A percentile compares a stretch with the other conserved stretches of the same genome.
Evolutionary conservation across 495 filamentous ascomycete genomes (phyloP).

Genomic region (Coniosporium apollinis): DNA sequence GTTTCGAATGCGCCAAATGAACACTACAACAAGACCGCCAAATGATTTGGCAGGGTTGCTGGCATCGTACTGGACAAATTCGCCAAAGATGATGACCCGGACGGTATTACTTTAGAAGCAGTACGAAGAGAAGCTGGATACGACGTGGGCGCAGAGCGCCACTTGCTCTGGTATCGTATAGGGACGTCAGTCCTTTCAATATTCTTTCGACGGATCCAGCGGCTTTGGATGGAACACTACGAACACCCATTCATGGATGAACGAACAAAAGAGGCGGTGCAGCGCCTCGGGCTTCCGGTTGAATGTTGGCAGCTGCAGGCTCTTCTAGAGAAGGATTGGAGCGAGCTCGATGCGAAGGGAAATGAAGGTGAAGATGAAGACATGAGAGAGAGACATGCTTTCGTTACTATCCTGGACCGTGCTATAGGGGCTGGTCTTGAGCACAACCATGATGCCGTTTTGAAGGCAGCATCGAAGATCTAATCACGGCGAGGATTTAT

Average conservation of each 20-base stretch:
- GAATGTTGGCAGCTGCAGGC: constrained; percentile 13
- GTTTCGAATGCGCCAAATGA: constrained; percentile 20
- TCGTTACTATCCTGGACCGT: constrained; percentile 7
- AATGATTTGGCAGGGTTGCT: constrained; percentile 7
- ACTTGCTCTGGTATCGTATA: constrained; percentile 10
- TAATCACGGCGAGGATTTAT: too few relatives aligned
- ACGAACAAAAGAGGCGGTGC: constrained; percentile 10
- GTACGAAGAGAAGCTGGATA: constrained; percentile 5
- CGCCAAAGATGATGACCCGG: constrained; percentile 5
- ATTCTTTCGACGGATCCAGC: constrained; percentile 19
- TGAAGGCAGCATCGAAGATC: constrained; percentile 8
- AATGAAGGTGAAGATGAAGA: constrained; percentile 6
- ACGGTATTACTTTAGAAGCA: constrained; percentile 4
- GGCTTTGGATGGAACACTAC: constrained; percentile 14
- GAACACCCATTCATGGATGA: constrained; percentile 21
- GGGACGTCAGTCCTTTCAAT: constrained; percentile 21
- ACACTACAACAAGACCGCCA: constrained; percentile 12
- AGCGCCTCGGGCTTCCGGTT: constrained; percentile 16
- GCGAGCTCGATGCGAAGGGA: constrained; percentile 6
- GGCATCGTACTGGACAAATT: constrained; percentile 9
- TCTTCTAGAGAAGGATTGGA: constrained; percentile 16
- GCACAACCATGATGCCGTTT: constrained; percentile 6
- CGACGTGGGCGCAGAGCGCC: constrained; percentile 7
- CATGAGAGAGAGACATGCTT: constrained; percentile 7
- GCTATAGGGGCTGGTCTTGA: constrained; percentile 10